A percentile compares a stretch with the other conserved stretches of the same genome.
Evolutionary conservation across 306 rosid genomes (phyloP).

Genomic region (Quercus bicolor): DNA sequence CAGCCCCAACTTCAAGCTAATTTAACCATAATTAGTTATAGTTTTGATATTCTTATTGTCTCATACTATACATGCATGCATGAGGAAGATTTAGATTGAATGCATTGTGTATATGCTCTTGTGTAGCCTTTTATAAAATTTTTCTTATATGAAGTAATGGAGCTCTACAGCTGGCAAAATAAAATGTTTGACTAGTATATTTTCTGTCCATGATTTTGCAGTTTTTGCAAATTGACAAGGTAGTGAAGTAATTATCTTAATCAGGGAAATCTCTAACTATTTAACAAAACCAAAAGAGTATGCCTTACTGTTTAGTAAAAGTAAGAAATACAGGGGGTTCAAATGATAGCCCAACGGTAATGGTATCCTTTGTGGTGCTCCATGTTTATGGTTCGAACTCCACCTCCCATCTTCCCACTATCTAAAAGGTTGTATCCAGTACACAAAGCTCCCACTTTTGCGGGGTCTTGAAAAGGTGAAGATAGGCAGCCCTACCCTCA

Average conservation of each 20-base stretch:
- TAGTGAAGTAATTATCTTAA: neutral
- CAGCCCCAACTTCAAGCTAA: slow-evolving; percentile 1
- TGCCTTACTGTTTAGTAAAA: neutral
- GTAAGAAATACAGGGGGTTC: too few relatives aligned
- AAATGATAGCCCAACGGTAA: too few relatives aligned
- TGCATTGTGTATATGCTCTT: neutral
- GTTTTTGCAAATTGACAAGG: neutral
- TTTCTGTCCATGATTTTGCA: neutral
- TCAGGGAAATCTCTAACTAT: neutral
- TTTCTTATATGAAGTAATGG: neutral
- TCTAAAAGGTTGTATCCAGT: too few relatives aligned
- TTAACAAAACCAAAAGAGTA: neutral
- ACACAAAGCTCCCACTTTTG: too few relatives aligned
- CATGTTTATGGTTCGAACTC: too few relatives aligned
- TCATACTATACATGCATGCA: neutral
- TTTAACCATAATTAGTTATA: slow-evolving; percentile 5
- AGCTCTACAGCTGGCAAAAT: neutral
- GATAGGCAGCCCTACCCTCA: too few relatives aligned
- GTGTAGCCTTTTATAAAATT: neutral
- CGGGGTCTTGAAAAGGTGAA: too few relatives aligned
- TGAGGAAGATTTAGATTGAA: neutral
- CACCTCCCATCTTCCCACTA: too few relatives aligned
- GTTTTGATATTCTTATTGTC: neutral
- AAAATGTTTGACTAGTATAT: neutral
- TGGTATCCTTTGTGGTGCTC: too few relatives aligned